These are phyloP conservation scores for Coemansia reversa DNA, from an alignment of 192 early-diverging fungal genomes.

Conservation along the genomic window DNA sequence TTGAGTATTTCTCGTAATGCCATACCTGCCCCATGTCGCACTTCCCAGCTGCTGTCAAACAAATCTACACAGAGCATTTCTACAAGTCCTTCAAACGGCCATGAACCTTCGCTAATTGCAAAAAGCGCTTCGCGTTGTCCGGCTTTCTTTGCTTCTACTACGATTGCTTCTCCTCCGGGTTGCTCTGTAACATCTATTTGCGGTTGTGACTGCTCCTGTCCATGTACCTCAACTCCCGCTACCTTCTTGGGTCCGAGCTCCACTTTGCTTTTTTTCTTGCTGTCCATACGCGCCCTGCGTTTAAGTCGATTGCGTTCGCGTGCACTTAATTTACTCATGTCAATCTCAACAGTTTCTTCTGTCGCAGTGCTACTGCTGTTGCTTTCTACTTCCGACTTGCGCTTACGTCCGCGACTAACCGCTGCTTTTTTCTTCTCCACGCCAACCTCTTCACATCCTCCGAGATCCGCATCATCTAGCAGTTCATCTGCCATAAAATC, in stretches of 20 bases:
- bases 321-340: constrained; percentile 80
- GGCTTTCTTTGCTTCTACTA: constrained; percentile 65
- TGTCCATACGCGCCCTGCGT: constrained; percentile 78
- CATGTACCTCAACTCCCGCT: neutral
- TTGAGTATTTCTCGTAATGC: constrained; percentile 89
- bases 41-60: constrained; percentile 81
- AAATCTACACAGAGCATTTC: constrained; percentile 71
- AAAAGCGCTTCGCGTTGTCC: constrained; percentile 46
- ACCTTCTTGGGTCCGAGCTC: constrained; percentile 19
- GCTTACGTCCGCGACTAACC: constrained; percentile 9
- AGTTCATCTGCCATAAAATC: constrained; percentile 92
- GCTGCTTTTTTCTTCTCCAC: constrained; percentile 17
- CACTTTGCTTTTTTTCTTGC: constrained; percentile 61
- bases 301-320: constrained; percentile 87
- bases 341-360: constrained; percentile 26
- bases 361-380: neutral
- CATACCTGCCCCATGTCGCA: constrained; percentile 94
- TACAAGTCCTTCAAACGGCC: constrained; percentile 70
- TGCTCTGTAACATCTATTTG: constrained; percentile 43
- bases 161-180: constrained; percentile 59
- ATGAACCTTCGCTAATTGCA: constrained; percentile 58
- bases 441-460: constrained; percentile 12
- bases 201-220: constrained; percentile 1
- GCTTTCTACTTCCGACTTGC: constrained; percentile 19
- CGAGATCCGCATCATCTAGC: constrained; percentile 81